phyloP scores from a whole-genome alignment of 2,329 filamentous ascomycete genomes.

The Sporothrix protearum region DNA sequence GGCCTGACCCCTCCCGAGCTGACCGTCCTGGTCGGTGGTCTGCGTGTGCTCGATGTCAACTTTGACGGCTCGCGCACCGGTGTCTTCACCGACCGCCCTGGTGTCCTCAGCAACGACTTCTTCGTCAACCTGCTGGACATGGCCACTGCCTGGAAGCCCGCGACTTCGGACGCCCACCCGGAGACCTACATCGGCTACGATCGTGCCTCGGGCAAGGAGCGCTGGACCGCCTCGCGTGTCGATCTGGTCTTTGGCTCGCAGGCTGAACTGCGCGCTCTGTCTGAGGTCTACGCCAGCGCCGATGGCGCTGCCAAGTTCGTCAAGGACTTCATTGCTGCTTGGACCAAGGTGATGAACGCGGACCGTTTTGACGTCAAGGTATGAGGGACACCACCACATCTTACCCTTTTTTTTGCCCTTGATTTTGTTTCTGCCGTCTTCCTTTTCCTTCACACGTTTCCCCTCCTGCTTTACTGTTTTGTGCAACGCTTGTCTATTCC shows the following conservation, averaged over 20 bases:
- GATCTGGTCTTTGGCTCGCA: conserved; percentile 73
- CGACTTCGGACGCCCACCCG: conserved; percentile 32
- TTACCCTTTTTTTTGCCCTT: neutral
- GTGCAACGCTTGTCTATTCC: neutral
- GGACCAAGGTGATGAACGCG: conserved; percentile 71
- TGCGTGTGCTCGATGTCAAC: conserved; percentile 67
- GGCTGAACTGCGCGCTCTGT: conserved; percentile 65
- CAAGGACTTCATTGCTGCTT: conserved; percentile 67
- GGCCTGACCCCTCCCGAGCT: conserved; percentile 68
- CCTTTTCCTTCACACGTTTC: neutral
- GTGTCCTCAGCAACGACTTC: conserved; percentile 73
- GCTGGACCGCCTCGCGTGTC: conserved; percentile 65
- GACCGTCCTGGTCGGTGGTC: conserved; percentile 66
- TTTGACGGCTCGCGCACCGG: conserved; percentile 65
- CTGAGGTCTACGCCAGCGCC: conserved; percentile 64
- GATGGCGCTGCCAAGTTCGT: conserved; percentile 63
- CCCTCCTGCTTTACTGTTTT: neutral
- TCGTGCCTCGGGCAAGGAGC: conserved; percentile 61
- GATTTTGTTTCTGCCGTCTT: neutral
- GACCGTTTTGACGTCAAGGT: conserved; percentile 61
- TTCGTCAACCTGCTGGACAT: conserved; percentile 75
- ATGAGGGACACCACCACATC: conserved; percentile 5
- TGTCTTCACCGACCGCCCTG: conserved; percentile 65
- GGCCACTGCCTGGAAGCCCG: conserved; percentile 61
- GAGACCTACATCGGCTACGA: conserved; percentile 63